A percentile compares a stretch with the other conserved stretches of the same genome.
Evolutionary conservation across 768 basidiomycete species (phyloP).

Genomic region (Auriscalpium microsporum): DNA sequence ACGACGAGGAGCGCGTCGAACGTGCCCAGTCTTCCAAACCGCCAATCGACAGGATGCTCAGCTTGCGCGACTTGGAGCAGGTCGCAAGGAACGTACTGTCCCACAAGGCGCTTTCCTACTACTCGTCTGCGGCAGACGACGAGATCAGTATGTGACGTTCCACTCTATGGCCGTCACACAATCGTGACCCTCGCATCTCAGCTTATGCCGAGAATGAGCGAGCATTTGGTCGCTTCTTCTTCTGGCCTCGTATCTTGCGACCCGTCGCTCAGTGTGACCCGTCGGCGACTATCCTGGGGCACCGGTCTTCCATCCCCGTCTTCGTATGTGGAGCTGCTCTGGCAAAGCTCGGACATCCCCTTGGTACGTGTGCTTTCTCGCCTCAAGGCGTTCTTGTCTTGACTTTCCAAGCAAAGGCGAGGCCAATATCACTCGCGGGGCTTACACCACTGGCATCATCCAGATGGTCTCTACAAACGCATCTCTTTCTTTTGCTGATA

Average conservation of each 20-base stretch:
- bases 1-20: conserved; percentile 63
- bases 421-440: conserved; percentile 69
- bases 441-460: conserved; percentile 56
- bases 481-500: conserved; percentile 55
- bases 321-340: conserved; percentile 80
- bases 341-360: conserved; percentile 81
- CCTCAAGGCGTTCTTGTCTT: background rate
- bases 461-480: conserved; percentile 84
- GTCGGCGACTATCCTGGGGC: conserved; percentile 68
- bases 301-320: conserved; percentile 63
- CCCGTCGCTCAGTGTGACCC: conserved; percentile 55
- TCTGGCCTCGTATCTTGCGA: conserved; percentile 74
- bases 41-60: conserved; percentile 62
- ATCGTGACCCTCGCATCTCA: conserved; percentile 18
- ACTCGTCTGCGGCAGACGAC: conserved; percentile 82
- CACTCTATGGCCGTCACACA: conserved; percentile 5
- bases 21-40: conserved; percentile 53
- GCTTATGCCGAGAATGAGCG: conserved; percentile 62
- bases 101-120: conserved; percentile 73
- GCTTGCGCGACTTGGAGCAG: conserved; percentile 73
- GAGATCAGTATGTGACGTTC: conserved; percentile 50
- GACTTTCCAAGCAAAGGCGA: conserved; percentile 42
- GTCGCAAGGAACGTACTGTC: conserved; percentile 68
- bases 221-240: conserved; percentile 83
- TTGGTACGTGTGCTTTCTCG: conserved; percentile 29